phyloP scores from a whole-genome alignment of 768 basidiomycete species.

The Clavulina sp. region DNA sequence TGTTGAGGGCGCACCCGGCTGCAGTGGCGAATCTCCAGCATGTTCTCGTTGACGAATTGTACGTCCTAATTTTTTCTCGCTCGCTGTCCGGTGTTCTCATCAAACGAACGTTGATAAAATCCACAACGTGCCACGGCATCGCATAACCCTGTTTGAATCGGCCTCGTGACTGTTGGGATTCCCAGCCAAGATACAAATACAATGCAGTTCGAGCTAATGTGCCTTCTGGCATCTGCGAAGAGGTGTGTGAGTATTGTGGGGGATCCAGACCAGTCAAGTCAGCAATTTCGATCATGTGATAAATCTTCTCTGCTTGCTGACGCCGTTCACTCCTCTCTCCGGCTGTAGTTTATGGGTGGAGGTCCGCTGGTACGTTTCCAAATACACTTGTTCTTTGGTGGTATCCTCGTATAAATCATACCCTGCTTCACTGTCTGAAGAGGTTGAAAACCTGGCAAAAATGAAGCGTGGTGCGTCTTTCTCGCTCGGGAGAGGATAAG shows the following conservation, averaged over 20 bases:
- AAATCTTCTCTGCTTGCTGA: not conserved
- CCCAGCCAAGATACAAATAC: constrained; percentile 62
- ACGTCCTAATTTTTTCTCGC: constrained; percentile 17
- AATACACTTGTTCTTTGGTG: not conserved
- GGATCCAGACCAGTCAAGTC: constrained; percentile 82
- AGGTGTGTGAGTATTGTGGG: constrained; percentile 64
- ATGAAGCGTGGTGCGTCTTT: constrained; percentile 42
- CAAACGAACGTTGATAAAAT: too few species aligned
- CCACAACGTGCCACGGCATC: too few species aligned
- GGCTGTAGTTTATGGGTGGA: constrained; percentile 61
- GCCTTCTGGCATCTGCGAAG: constrained; percentile 33
- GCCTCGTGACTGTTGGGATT: not conserved
- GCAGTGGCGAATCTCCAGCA: constrained; percentile 44
- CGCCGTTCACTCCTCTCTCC: not conserved
- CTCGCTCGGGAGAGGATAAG: not conserved
- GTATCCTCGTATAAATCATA: not conserved
- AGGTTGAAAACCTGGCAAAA: constrained; percentile 51
- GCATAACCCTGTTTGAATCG: not conserved
- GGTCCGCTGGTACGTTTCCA: constrained; percentile 32
- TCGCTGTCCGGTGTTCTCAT: not conserved
- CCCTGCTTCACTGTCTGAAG: constrained; percentile 14
- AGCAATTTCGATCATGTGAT: constrained; percentile 11
- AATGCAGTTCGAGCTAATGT: constrained; percentile 69
- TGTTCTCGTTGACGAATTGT: constrained; percentile 73
- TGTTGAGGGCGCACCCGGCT: constrained; percentile 35